Base-by-base conservation (phyloP, 2,329 filamentous ascomycete genomes). In the Trichoderma guizhouense region DNA sequence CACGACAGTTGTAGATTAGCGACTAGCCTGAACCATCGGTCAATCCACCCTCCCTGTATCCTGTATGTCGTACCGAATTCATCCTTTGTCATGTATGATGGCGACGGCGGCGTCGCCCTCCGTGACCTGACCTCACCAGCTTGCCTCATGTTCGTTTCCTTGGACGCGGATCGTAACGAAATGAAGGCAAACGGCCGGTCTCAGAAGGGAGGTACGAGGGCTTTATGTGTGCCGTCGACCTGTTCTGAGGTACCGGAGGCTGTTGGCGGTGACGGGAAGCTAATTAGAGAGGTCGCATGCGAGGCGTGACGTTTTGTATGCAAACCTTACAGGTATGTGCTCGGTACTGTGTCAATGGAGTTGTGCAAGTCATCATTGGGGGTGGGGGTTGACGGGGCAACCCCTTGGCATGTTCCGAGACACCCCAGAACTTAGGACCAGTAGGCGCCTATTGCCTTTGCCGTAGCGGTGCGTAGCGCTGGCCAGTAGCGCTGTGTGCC, bases 51-150 rank as follows among this genome's bases (percentile, higher is more conserved):
- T 39, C 51, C 24, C 28, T 39, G n/a, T n/a, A 51, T 60, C 15
- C 21, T 39, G n/a, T n/a, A 55, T 57, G 61, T 68, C 80, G 72
- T 84, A 91, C 90, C 89, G 77, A 91, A 91, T 79, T 92, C 89
- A 66, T 91, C 89, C 79, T 87, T 90, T 72, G 85, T 86, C 89
- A 92, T 91, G 81, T 90, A 91, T 28, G 85, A 84, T 39, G 89
- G 86, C 64, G 88, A 88, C 68, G 89, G 89, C 72, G 89, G 87
- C 75, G 88, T 87, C 77, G 87, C 85, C 82, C 88, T 90, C 73
- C 86, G 84, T 67, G 84, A 80, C 74, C 79, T 82, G 73, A 76
- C 73, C 67, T 81, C 80, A 73, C 75, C 77, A 57, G 78, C 74
- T 75, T 73, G 79, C 75, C 78, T 79, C 79, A 79, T 80, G 21